Base-by-base conservation (phyloP, 441 rosid genomes). In the Adansonia gregorii region DNA sequence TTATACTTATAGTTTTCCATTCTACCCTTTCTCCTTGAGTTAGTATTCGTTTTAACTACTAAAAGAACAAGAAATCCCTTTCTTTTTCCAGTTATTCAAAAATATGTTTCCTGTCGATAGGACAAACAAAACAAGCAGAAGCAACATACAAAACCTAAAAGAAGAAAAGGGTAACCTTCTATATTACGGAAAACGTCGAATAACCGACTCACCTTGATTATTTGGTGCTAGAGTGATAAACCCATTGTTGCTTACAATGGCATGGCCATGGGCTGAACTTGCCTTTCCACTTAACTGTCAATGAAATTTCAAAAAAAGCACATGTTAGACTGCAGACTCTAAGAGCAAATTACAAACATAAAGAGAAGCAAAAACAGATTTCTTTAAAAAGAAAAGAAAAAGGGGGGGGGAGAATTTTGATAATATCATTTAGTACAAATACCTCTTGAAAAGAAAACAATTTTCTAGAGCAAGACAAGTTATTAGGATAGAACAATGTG, bases 221-320 rank as follows among this genome's bases (percentile, higher is more conserved):
- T 66, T 67, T 39, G 45, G 8, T 12, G 83, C 68, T 68, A 54
- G 20, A 9, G 12, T 48, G 59, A 66, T 61, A 63, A 65, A 22
- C 27, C 75, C 15, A 68, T 65, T 55, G 49, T 76, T 46, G 49
- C 59, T 64, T 49, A 19, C 27, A 52, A 82, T 14, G n/a, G 78
- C 74, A 78, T 39, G 64, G 9, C 89, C 89, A 19, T 73, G 43
- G 27, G 81, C 75, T 51, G 79, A 76, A 72, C 84, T 82, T 46
- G 70, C 72, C 46, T 61, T 70, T 19, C 82, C 77, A 67, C 80
- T 81, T 0, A 83, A 71, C 86, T 84, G 85, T 55, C 54, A 15
- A 54, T 66, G 2, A 67, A 11, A 56, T 14, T 51, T 5, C 45
- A 70, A 51, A 41, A 55, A n/a, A 24, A 24, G 27, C 71, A 48